Conservation (phyloP, 257 asterid species). For the Penstemon barbatus region DNA sequence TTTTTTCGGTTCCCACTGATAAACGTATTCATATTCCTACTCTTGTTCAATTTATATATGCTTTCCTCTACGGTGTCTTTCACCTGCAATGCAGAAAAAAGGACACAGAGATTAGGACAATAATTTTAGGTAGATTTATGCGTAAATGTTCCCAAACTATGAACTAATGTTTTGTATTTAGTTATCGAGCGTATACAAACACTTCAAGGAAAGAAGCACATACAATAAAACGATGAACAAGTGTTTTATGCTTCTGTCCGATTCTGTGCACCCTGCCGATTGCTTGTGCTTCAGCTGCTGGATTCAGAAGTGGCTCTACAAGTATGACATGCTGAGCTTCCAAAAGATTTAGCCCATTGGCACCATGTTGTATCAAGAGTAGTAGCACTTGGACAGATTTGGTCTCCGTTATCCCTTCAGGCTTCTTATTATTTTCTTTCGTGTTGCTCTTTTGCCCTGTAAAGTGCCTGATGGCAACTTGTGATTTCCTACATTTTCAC, state of each 20-base stretch:
- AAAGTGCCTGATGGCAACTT: conserved; percentile 78
- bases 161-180: not conserved
- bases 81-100: conserved; percentile 47
- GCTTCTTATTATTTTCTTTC: conserved; percentile 38
- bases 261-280: conserved; percentile 96
- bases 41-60: conserved; percentile 75
- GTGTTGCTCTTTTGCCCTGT: conserved; percentile 49
- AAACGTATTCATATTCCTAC: conserved; percentile 64
- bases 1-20: conserved; percentile 89
- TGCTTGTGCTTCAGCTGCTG: conserved; percentile 99
- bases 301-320: conserved; percentile 91
- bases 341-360: conserved; percentile 92
- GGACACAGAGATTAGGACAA: not conserved
- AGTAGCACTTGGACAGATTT: conserved; percentile 69
- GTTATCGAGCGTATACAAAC: not conserved
- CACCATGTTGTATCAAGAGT: conserved; percentile 89
- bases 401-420: conserved; percentile 34
- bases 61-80: conserved; percentile 92
- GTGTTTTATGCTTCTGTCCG: conserved; percentile 83
- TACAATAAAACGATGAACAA: conserved; percentile 93
- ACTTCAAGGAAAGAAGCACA: conserved; percentile 27
- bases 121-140: not conserved
- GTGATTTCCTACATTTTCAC: conserved; percentile 66
- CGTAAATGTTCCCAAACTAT: not conserved
- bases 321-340: conserved; percentile 97